Evolutionary conservation across 225 moss, liverwort and hornwort species (phyloP).

Genomic region (Marchantia polymorpha): DNA sequence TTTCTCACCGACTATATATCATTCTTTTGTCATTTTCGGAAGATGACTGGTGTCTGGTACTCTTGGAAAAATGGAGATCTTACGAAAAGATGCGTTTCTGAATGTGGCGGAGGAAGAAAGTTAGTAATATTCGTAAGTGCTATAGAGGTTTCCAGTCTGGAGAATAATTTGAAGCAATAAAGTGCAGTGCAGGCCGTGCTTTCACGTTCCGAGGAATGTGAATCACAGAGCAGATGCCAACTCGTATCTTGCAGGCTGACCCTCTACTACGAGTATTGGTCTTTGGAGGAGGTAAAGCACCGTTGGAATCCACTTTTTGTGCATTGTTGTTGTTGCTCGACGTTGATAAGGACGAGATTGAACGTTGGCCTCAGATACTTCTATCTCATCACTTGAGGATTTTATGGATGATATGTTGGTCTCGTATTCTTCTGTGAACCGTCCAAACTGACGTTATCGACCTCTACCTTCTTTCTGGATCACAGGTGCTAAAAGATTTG

Average conservation of each 20-base stretch:
- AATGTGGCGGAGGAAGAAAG: no score
- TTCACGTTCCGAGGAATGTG: conserved; percentile 7
- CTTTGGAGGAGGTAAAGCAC: conserved; percentile 67
- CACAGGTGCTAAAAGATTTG: conserved; percentile 66
- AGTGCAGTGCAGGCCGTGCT: conserved; percentile 33
- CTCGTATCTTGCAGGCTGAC: conserved; percentile 70
- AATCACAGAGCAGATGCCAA: conserved; percentile 38
- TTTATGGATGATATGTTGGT: neutral
- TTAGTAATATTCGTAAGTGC: no score
- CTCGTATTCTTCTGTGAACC: neutral
- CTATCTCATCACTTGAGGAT: neutral
- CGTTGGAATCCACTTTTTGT: neutral
- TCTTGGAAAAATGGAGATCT: no score
- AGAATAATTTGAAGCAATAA: neutral
- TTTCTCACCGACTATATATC: neutral
- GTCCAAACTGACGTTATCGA: neutral
- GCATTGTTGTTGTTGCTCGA: neutral
- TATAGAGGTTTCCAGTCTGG: no score
- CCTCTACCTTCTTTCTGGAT: neutral
- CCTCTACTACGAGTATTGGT: conserved; percentile 84
- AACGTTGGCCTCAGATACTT: neutral
- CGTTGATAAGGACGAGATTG: neutral
- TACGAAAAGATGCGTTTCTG: no score
- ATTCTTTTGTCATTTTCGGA: no score
- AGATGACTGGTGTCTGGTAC: no score